Base-by-base conservation (phyloP, 768 basidiomycete species). In the Lanmaoa pseudosensibilis region DNA sequence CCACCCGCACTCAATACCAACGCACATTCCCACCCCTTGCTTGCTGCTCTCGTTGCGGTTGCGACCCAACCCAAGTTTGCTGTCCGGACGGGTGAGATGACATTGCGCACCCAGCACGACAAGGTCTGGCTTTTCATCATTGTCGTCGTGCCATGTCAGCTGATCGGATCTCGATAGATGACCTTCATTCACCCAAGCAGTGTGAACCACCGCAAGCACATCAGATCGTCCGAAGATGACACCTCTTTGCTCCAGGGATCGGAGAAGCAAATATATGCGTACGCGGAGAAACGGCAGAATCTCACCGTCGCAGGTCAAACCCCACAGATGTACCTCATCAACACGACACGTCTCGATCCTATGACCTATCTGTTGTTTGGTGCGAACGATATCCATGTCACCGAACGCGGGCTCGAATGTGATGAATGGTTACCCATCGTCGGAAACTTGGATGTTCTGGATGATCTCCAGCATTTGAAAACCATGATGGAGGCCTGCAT, bases 61-160 rank as follows among this genome's bases (percentile, higher is more conserved):
- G 92, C 92, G 0, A 84, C 83, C 2, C 92, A 95, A 65, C 94
- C 94, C 23, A 94, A 95, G 70, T 96, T 94, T 70, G 94, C 90
- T 4, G 81, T 96, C 51, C 78, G 88, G 50, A 84, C 83, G 7
- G 81, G 85, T 2, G 86, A 87, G 43, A 84, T 78, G 68, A 79
- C 78, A 7, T 83, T 83, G 56, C 79, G 92, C 43, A 96, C 94
- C 3, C 78, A 83, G 16, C 82, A 84, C 53, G 94, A 97, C 67
- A 94, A 90, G 83, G 94, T 94, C 78, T 57, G 30, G 59, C 40
- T 40, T 16, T 43, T 51, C 48, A 37, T 48, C 19, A 34, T 36
- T 34, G 19, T 38, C 18, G 30, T 62, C 32, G 58, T 46, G 56
- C 41, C 53, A 34, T 49, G 11, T 44, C 33, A 39, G 23, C 53